Evolutionary conservation across 208 protist genomes (phyloP).

Genomic region (Acanthamoeba castellanii): DNA sequence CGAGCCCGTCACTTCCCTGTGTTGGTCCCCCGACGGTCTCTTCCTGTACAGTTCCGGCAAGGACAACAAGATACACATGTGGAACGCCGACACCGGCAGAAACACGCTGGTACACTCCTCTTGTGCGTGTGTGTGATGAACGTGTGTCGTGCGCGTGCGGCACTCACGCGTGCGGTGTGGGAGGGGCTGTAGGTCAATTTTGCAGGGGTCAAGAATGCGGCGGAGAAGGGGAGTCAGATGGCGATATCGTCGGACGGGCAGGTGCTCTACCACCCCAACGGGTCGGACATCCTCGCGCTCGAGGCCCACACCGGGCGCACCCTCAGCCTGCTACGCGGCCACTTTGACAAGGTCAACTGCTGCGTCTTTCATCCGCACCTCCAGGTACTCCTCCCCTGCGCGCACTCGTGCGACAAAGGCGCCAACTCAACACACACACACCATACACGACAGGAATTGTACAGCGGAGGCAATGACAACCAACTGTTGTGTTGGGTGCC

Average conservation of each 20-base stretch:
- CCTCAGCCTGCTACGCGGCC: constrained; percentile 66
- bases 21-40: constrained; percentile 62
- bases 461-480: constrained; percentile 4
- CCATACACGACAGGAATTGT: background rate
- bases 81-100: constrained; percentile 60
- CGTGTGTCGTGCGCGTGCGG: background rate
- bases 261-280: constrained; percentile 77
- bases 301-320: constrained; percentile 33
- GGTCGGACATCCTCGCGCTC: constrained; percentile 61
- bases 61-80: constrained; percentile 72
- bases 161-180: no score
- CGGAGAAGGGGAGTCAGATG: constrained; percentile 73
- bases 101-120: background rate
- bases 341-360: constrained; percentile 79
- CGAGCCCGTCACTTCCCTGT: constrained; percentile 51
- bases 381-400: background rate
- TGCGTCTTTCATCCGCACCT: constrained; percentile 73
- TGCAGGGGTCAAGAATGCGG: background rate
- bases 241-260: constrained; percentile 49
- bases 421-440: background rate
- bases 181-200: constrained; percentile 45
- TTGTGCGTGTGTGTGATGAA: no score
- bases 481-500: constrained; percentile 33
- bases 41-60: constrained; percentile 72
- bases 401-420: background rate